Evolutionary conservation across 73 alveolate species (phyloP).

Genomic region (Paramecium caudatum): DNA sequence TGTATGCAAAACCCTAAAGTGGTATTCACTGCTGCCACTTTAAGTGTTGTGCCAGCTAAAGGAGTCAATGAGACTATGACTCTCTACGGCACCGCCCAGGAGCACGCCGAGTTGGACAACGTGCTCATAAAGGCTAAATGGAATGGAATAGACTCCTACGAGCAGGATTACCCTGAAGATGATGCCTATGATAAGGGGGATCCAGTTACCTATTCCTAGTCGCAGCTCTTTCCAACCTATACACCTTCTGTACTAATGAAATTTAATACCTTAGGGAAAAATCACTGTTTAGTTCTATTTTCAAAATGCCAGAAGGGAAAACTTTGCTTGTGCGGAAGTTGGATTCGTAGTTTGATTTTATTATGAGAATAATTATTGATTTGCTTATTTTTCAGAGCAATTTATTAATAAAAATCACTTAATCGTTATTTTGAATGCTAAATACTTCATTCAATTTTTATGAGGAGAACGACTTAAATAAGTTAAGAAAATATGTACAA

Average conservation of each 20-base stretch:
- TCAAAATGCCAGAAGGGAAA: slow-evolving; percentile 3
- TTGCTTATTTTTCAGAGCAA: no score
- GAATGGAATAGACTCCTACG: slow-evolving; percentile 40
- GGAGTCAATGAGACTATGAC: slow-evolving; percentile 62
- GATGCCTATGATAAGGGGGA: slow-evolving; percentile 56
- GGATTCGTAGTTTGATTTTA: slow-evolving; percentile 38
- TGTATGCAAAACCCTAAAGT: background rate
- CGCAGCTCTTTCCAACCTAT: slow-evolving; percentile 23
- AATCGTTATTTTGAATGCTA: slow-evolving; percentile 51
- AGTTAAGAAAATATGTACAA: slow-evolving; percentile 26
- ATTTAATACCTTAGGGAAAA: slow-evolving; percentile 5
- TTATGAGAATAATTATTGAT: no score
- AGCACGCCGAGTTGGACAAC: slow-evolving; percentile 35
- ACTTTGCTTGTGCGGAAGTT: slow-evolving; percentile 46
- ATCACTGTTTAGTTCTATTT: slow-evolving; percentile 26
- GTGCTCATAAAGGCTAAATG: slow-evolving; percentile 34
- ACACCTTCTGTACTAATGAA: slow-evolving; percentile 20
- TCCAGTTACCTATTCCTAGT: slow-evolving; percentile 5
- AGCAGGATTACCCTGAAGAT: slow-evolving; percentile 22
- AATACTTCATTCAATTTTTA: slow-evolving; percentile 40
- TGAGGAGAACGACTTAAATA: slow-evolving; percentile 10
- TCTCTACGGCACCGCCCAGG: slow-evolving; percentile 32
- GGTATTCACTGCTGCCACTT: slow-evolving; percentile 5
- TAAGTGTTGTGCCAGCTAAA: slow-evolving; percentile 40
- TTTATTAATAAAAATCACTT: no score